Conservation (phyloP, 371 early-diverging fungal species). For the Syncephalastrum racemosum region DNA sequence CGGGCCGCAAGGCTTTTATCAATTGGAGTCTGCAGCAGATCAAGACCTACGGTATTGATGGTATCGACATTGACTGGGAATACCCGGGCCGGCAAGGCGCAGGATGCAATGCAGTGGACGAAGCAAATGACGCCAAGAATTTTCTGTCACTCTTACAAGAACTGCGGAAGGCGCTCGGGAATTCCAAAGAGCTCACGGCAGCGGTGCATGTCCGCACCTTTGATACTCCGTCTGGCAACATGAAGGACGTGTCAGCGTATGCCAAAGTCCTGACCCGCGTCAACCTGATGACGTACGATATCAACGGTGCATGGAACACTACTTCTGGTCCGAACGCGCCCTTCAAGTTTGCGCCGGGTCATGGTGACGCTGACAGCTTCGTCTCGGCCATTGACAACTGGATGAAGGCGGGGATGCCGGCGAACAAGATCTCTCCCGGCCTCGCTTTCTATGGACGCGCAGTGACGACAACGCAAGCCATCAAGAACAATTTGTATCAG, state of each 20-base stretch:
- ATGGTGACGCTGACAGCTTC: conserved; percentile 43
- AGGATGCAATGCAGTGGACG: conserved; percentile 50
- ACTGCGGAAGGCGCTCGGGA: conserved; percentile 58
- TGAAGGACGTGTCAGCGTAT: conserved; percentile 61
- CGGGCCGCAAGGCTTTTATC: conserved; percentile 50
- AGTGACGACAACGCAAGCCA: conserved; percentile 27
- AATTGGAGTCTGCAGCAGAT: conserved; percentile 48
- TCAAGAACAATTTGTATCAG: conserved; percentile 35
- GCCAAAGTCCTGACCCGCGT: conserved; percentile 66
- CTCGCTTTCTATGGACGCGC: conserved; percentile 64
- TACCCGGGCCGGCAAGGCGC: conserved; percentile 61
- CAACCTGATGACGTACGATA: conserved; percentile 60
- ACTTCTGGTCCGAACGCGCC: conserved; percentile 70
- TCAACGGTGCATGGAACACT: conserved; percentile 63
- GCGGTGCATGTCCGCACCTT: conserved; percentile 71
- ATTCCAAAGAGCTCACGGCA: conserved; percentile 62
- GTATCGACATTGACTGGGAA: conserved; percentile 61
- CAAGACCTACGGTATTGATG: conserved; percentile 53
- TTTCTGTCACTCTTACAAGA: conserved; percentile 61
- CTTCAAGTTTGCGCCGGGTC: conserved; percentile 49
- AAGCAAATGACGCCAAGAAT: conserved; percentile 43
- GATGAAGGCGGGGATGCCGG: conserved; percentile 61
- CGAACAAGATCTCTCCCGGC: conserved; percentile 60
- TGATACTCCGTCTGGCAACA: conserved; percentile 46
- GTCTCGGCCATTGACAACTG: conserved; percentile 55